These are phyloP conservation scores for Penicillium sp. DNA, from an alignment of 2,329 filamentous ascomycete genomes.

Conservation along the genomic window DNA sequence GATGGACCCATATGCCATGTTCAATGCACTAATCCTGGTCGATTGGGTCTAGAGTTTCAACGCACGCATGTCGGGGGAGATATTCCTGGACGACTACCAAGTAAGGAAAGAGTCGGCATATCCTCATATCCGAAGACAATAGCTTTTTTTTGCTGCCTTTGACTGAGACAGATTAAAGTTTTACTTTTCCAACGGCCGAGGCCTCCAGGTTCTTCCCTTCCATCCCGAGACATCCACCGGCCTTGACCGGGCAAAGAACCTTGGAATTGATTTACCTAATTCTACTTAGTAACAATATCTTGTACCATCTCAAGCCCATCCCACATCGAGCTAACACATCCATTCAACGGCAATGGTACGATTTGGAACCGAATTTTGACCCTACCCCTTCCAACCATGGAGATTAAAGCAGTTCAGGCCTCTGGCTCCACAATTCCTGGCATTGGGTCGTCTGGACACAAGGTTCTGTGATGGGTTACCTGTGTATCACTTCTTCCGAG, in stretches of 20 bases:
- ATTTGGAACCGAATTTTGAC: background rate
- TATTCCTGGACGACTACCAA: background rate
- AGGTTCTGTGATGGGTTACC: slow-evolving; percentile 19
- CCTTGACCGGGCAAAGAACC: background rate
- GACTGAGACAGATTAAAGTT: slow-evolving; percentile 3
- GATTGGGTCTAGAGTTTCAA: slow-evolving; percentile 1
- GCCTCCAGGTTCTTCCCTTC: slow-evolving; percentile 1
- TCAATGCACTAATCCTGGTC: background rate
- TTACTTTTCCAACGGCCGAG: slow-evolving; percentile 4
- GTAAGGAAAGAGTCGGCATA: background rate
- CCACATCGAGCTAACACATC: background rate
- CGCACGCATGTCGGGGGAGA: background rate
- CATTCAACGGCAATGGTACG: background rate
- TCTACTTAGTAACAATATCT: background rate
- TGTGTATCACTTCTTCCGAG: slow-evolving; percentile 22
- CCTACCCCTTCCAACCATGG: background rate
- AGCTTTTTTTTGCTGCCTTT: background rate
- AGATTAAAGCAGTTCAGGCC: slow-evolving; percentile 2
- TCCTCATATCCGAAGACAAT: background rate
- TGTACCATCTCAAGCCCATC: slow-evolving; percentile 1
- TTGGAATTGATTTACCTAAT: background rate
- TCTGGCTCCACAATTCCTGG: slow-evolving; percentile 4
- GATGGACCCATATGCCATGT: background rate
- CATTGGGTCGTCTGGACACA: slow-evolving; percentile 11
- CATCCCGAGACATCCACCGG: slow-evolving; percentile 10